phyloP scores from a whole-genome alignment of 2,329 filamentous ascomycete genomes.

The Pestalotiopsis sp. region DNA sequence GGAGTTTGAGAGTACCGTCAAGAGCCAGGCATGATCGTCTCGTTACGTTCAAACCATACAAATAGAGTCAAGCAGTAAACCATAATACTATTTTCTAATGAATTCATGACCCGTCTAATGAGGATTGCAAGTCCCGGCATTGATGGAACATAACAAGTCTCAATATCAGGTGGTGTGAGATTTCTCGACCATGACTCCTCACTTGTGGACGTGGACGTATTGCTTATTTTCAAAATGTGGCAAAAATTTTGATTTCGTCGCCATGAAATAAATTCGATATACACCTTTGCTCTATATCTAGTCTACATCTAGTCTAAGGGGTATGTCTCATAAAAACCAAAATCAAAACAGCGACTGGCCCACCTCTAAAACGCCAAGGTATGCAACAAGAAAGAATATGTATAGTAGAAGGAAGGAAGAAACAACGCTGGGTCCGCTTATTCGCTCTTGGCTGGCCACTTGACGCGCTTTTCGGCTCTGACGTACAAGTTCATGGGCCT shows the following conservation, averaged over 20 bases:
- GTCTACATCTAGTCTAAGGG: constrained; percentile 1
- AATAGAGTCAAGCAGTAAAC: neutral
- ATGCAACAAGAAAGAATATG: constrained; percentile 2
- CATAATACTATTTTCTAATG: no score
- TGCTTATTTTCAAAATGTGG: neutral
- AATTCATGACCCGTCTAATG: no score
- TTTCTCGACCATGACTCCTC: no score
- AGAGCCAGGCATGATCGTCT: neutral
- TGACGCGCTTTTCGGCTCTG: constrained; percentile 47
- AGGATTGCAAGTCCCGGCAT: no score
- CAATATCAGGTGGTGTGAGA: no score
- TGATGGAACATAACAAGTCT: no score
- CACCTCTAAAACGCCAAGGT: neutral
- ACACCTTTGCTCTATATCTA: neutral
- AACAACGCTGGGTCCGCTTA: neutral
- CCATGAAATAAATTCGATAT: neutral
- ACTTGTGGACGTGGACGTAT: no score
- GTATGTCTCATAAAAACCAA: neutral
- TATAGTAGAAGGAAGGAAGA: constrained; percentile 1
- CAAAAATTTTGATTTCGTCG: neutral
- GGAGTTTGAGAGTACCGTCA: constrained; percentile 14
- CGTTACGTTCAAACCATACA: neutral
- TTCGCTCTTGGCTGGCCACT: constrained; percentile 43
- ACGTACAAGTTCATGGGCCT: constrained; percentile 58
- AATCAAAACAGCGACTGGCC: neutral